Conservation (phyloP, 441 rosid genomes). For the Pelargonium australe region DNA sequence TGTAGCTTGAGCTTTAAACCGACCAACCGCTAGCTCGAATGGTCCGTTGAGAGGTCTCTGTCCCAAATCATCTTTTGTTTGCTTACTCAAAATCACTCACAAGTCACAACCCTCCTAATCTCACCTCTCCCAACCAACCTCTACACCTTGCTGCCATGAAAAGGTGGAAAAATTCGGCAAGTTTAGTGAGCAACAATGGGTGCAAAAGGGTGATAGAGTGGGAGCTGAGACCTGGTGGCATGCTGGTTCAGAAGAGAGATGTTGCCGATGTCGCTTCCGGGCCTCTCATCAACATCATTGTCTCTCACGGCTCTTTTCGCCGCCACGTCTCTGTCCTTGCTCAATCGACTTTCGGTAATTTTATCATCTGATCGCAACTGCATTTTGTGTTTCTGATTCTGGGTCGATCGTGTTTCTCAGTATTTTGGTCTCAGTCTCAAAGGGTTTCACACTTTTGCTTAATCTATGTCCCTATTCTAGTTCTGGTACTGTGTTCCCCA, state of each 20-base stretch:
- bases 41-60: conserved; percentile 24
- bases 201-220: conserved; percentile 32
- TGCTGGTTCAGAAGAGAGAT: conserved; percentile 53
- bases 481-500: too few species aligned
- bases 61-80: conserved; percentile 21
- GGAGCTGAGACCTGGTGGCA: conserved; percentile 50
- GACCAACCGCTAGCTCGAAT: conserved; percentile 6
- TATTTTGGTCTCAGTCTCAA: too few species aligned
- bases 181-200: conserved; percentile 15
- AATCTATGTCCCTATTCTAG: too few species aligned
- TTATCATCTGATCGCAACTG: too few species aligned
- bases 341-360: conserved; percentile 46
- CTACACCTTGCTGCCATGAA: conserved; percentile 20
- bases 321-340: conserved; percentile 35
- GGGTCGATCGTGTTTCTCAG: neutral
- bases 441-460: too few species aligned
- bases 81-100: conserved; percentile 22
- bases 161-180: conserved; percentile 28
- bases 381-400: neutral
- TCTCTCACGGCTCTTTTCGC: conserved; percentile 40
- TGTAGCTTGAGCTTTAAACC: neutral
- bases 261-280: conserved; percentile 26
- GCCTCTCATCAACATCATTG: conserved; percentile 41
- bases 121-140: neutral
- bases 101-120: too few species aligned